phyloP scores from a whole-genome alignment of 352 stramenopile species.

The Phytophthora lateralis region DNA sequence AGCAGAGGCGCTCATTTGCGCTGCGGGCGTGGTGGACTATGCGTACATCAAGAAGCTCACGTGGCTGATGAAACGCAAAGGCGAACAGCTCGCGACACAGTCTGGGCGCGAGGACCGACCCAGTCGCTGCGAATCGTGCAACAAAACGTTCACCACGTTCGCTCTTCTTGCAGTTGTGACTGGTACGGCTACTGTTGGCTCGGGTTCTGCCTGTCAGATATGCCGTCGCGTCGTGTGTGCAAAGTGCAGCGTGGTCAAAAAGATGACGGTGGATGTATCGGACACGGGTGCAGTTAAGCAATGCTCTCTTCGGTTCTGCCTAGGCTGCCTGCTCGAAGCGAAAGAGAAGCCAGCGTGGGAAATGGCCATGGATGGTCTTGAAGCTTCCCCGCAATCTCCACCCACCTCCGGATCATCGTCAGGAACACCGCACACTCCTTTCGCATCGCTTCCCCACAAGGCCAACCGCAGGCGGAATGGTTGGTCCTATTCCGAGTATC shows the following conservation, averaged over 20 bases:
- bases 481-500: slow-evolving; percentile 27
- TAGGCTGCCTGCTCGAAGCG: slow-evolving; percentile 50
- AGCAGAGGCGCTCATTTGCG: slow-evolving; percentile 47
- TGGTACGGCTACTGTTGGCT: slow-evolving; percentile 9
- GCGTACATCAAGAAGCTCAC: slow-evolving; percentile 63
- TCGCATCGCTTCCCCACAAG: background rate
- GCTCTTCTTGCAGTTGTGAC: slow-evolving; percentile 12
- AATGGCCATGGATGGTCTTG: slow-evolving; percentile 32
- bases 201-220: slow-evolving; percentile 47
- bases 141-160: slow-evolving; percentile 30
- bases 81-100: slow-evolving; percentile 1
- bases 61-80: slow-evolving; percentile 48
- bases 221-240: slow-evolving; percentile 51
- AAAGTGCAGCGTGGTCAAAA: slow-evolving; percentile 61
- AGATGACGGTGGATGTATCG: slow-evolving; percentile 59
- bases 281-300: slow-evolving; percentile 36
- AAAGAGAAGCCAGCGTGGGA: slow-evolving; percentile 53
- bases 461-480: background rate
- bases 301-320: slow-evolving; percentile 50
- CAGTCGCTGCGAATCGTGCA: slow-evolving; percentile 37
- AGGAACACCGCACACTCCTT: slow-evolving; percentile 9
- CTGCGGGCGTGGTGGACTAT: slow-evolving; percentile 48
- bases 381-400: slow-evolving; percentile 2
- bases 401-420: slow-evolving; percentile 11
- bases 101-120: background rate